phyloP scores from a whole-genome alignment of 257 asterid genomes.

The Agastache rugosa region DNA sequence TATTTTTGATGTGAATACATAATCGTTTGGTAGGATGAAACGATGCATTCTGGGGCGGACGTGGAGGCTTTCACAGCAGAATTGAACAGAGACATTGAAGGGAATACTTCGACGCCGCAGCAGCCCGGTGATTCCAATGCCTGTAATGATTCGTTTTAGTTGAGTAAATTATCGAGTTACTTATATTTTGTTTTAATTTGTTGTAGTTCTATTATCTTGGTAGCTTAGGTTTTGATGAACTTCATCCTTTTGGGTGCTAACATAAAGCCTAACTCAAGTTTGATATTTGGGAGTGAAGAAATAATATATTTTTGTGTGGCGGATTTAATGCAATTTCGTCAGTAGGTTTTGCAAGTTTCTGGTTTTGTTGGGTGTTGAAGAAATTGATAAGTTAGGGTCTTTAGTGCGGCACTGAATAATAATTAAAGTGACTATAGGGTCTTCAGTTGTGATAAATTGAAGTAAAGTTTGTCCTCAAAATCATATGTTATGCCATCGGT shows the following conservation, averaged over 20 bases:
- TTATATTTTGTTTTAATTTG: not conserved
- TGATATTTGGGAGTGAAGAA: not conserved
- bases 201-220: not conserved
- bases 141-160: conserved; percentile 37
- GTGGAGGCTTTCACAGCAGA: conserved; percentile 96
- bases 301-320: not conserved
- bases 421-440: not conserved
- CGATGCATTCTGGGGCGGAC: conserved; percentile 97
- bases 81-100: conserved; percentile 88
- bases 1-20: not conserved
- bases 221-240: not conserved
- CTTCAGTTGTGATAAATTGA: not conserved
- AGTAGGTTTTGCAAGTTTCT: not conserved
- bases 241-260: not conserved
- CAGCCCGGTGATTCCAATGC: conserved; percentile 62
- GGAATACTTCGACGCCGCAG: conserved; percentile 58
- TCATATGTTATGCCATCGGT: not conserved
- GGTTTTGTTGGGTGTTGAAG: not conserved
- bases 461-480: not conserved
- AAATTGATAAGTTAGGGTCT: conserved; percentile 13
- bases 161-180: not conserved
- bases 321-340: not conserved
- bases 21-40: conserved; percentile 67
- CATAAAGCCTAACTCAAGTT: not conserved
- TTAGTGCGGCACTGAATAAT: not conserved